A percentile compares a stretch with the other conserved stretches of the same genome.
Evolutionary conservation across 345 rosid genomes (phyloP).

Genomic region (Gossypium turneri): DNA sequence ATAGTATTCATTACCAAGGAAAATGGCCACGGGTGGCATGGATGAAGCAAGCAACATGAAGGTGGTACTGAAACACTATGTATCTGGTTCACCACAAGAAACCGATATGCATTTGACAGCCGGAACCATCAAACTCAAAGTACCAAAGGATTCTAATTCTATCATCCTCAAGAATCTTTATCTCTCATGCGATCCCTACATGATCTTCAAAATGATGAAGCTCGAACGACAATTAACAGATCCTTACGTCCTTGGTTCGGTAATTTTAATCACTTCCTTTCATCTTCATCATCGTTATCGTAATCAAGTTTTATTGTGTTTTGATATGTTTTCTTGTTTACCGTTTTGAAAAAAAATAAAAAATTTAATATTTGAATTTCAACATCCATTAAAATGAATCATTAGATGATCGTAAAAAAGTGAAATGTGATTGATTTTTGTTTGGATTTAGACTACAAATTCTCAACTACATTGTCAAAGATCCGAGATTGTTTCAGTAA

Average conservation of each 20-base stretch:
- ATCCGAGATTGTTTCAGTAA: neutral
- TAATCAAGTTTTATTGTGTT: neutral
- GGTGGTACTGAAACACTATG: conserved; percentile 42
- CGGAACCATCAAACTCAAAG: conserved; percentile 25
- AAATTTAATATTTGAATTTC: no score
- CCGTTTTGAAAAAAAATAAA: no score
- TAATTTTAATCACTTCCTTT: conserved; percentile 8
- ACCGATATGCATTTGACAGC: conserved; percentile 40
- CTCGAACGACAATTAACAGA: conserved; percentile 14
- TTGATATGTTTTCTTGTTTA: neutral
- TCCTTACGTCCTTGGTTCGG: conserved; percentile 34
- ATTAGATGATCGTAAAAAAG: neutral
- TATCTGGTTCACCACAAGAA: conserved; percentile 38
- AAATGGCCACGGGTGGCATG: neutral
- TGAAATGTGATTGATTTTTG: neutral
- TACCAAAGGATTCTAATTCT: conserved; percentile 19
- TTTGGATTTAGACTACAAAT: neutral
- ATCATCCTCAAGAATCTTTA: conserved; percentile 54
- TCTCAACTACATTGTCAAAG: neutral
- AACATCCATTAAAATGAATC: neutral
- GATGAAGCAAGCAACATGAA: conserved; percentile 40
- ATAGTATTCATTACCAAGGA: neutral
- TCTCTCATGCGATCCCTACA: conserved; percentile 64
- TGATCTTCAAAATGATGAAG: conserved; percentile 37
- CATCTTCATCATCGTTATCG: neutral